These are phyloP conservation scores for Diaporthe sp. DNA, from an alignment of 2,329 filamentous ascomycete genomes.

Conservation along the genomic window DNA sequence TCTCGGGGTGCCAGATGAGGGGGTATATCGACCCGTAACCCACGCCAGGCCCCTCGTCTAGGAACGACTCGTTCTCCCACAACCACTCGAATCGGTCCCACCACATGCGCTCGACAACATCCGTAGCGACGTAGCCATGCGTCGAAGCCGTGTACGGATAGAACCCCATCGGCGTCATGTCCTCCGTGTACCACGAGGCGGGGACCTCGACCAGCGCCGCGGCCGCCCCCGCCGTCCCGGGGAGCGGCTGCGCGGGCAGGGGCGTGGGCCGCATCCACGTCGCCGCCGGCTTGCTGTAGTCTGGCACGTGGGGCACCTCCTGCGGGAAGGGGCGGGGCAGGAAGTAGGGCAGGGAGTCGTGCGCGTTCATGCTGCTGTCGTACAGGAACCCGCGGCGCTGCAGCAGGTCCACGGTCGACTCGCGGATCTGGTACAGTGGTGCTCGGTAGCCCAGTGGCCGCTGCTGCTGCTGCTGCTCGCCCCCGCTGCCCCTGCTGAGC, in stretches of 20 bases:
- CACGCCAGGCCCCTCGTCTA: constrained; percentile 44
- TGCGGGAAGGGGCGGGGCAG: constrained; percentile 48
- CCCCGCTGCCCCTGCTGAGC: constrained; percentile 44
- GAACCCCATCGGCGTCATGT: constrained; percentile 64
- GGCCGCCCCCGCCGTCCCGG: constrained; percentile 40
- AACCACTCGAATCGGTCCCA: constrained; percentile 71
- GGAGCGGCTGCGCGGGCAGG: constrained; percentile 44
- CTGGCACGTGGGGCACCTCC: constrained; percentile 54
- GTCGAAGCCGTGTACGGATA: constrained; percentile 63
- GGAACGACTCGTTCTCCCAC: constrained; percentile 56
- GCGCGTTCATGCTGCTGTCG: constrained; percentile 59
- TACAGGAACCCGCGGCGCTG: constrained; percentile 61
- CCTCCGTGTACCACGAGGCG: constrained; percentile 64
- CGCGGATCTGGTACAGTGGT: constrained; percentile 62
- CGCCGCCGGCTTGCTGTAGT: constrained; percentile 52
- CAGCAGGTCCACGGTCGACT: constrained; percentile 59
- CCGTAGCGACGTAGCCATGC: constrained; percentile 70
- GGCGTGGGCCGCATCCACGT: constrained; percentile 62
- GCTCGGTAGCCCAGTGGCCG: constrained; percentile 62
- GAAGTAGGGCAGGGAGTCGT: constrained; percentile 62
- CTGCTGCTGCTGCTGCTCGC: constrained; percentile 40
- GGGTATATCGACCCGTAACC: constrained; percentile 54
- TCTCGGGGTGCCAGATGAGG: constrained; percentile 70
- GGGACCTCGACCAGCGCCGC: constrained; percentile 59
- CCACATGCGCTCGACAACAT: constrained; percentile 73